These are phyloP conservation scores for Nyctanthes arbortristis DNA, from an alignment of 257 asterid genomes.

Conservation along the genomic window DNA sequence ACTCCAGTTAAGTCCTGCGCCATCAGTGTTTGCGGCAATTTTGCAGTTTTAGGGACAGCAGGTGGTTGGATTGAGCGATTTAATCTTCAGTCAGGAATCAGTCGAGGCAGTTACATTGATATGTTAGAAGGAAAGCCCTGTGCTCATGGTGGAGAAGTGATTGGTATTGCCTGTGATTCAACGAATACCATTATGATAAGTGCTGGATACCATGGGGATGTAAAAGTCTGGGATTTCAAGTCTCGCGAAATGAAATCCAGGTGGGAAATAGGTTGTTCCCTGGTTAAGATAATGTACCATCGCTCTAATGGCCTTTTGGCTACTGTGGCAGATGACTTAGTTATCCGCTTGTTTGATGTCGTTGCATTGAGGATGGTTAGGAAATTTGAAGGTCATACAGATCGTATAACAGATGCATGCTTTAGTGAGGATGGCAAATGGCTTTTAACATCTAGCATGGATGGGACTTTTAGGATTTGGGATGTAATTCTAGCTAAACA, in stretches of 20 bases:
- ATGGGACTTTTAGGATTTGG: conserved; percentile 89
- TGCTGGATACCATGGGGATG: conserved; percentile 82
- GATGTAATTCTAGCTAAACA: conserved; percentile 84
- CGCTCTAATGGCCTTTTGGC: conserved; percentile 88
- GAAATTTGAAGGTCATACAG: conserved; percentile 84
- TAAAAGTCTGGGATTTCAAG: conserved; percentile 90
- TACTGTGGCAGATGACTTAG: conserved; percentile 76
- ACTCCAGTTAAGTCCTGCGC: conserved; percentile 82
- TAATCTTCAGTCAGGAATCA: conserved; percentile 90
- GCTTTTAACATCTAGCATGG: conserved; percentile 94
- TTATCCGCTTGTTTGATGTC: conserved; percentile 80
- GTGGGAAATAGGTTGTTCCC: conserved; percentile 66
- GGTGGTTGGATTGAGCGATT: conserved; percentile 94
- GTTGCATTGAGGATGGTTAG: conserved; percentile 79
- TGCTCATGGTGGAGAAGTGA: conserved; percentile 80
- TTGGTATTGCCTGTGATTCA: conserved; percentile 85
- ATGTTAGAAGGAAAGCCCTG: conserved; percentile 40
- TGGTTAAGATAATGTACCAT: conserved; percentile 73
- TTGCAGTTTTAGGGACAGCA: conserved; percentile 83
- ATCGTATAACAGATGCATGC: conserved; percentile 83
- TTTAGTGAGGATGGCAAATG: conserved; percentile 96
- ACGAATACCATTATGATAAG: conserved; percentile 76
- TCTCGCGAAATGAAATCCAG: conserved; percentile 54
- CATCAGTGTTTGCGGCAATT: conserved; percentile 92
- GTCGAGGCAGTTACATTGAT: conserved; percentile 82